Base-by-base conservation (phyloP, 106 monocot species). In the Alisma plantagoaquatica region DNA sequence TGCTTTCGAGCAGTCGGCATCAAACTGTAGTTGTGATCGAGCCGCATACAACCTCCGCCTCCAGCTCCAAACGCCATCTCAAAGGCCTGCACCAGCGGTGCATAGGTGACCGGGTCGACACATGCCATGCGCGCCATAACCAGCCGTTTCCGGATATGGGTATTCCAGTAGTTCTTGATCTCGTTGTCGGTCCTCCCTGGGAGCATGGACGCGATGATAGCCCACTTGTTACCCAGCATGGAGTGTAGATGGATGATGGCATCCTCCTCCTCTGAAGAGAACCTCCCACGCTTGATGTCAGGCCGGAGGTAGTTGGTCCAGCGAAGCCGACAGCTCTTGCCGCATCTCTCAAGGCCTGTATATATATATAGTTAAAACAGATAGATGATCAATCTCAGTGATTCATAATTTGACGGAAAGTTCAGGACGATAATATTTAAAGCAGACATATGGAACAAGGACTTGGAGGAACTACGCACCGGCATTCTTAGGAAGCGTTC, bases 251-350 rank as follows among this genome's bases (percentile, higher is more conserved):
- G 31, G 18, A 60, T 45, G 12, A 46, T 60, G 27, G 28, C 22
- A 3, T 60, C 45, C 28, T 60, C 31, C 29, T 60, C 59, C 22
- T 60, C 45, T 19, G 22, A 60, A 2, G 59, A 60, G 59, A 60
- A 60, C 29, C 44, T 60, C 21, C 59, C 59, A 19, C 59, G 27
- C 29, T 60, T 60, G 9, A 60, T 60, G 41, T 31, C 59, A 11
- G 59, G 46, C 29, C 59, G 44, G 18, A 76, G 60, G 28, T 76
- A 76, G 58, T 76, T 76, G 0, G 60, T 61, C 70, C 70, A 76
- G 17, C 75, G 52, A 23, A 76, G 75, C 12, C 75, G 31, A 33
- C 75, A 76, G 42, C 75, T 76, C 70, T 76, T 76, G 11, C 77
- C 77, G 24, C 77, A 68, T 29, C 77, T 60, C 17, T 27, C 20